Evolutionary conservation across 2,329 filamentous ascomycete species (phyloP).

Genomic region (Myriosclerotinia duriaeana): DNA sequence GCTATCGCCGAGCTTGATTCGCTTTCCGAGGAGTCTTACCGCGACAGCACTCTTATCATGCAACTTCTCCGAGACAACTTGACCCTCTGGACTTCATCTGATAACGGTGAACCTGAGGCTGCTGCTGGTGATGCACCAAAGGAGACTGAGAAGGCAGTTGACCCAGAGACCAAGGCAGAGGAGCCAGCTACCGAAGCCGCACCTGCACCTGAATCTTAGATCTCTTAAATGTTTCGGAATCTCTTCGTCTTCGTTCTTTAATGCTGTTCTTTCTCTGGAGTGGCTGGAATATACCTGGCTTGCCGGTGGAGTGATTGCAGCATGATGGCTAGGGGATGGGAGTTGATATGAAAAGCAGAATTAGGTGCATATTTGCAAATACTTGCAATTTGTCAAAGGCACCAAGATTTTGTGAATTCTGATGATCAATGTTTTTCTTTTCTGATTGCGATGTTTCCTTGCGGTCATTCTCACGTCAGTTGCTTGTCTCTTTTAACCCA

Average conservation of each 20-base stretch:
- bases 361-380: conserved; percentile 37
- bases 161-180: conserved; percentile 48
- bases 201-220: conserved; percentile 57
- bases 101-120: conserved; percentile 74
- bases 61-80: conserved; percentile 98
- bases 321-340: conserved; percentile 40
- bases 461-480: conserved; percentile 22
- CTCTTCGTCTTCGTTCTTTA: conserved; percentile 45
- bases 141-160: conserved; percentile 56
- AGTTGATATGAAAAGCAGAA: conserved; percentile 43
- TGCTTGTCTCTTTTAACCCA: conserved; percentile 28
- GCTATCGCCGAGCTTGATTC: conserved; percentile 97
- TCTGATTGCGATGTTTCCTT: conserved; percentile 37
- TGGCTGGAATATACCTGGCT: conserved; percentile 38
- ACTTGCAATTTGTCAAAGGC: conserved; percentile 40
- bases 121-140: conserved; percentile 59
- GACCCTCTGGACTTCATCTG: conserved; percentile 95
- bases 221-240: conserved; percentile 38
- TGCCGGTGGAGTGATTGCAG: conserved; percentile 40
- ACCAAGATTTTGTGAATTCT: conserved; percentile 41
- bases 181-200: conserved; percentile 38
- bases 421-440: conserved; percentile 43
- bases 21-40: conserved; percentile 96
- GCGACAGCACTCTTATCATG: conserved; percentile 99
- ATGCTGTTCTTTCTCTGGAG: conserved; percentile 40